Evolutionary conservation across 2,329 filamentous ascomycete species (phyloP).

Genomic region (Penicillium sp.): DNA sequence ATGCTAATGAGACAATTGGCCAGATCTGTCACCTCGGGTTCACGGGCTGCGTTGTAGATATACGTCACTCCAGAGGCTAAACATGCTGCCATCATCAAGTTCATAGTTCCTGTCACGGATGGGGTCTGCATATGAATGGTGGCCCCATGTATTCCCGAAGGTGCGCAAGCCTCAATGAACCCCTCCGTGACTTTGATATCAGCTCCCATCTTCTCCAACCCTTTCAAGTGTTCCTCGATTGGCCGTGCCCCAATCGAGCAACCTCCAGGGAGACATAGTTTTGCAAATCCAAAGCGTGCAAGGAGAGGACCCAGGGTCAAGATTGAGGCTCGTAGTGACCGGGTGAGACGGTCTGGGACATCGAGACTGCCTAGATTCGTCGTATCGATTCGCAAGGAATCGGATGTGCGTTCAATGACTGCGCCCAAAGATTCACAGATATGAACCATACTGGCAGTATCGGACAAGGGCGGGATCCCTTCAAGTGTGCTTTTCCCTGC

Average conservation of each 20-base stretch:
- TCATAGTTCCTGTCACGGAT: background rate
- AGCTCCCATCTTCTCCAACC: background rate
- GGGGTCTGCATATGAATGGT: background rate
- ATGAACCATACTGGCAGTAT: background rate
- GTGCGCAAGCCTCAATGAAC: background rate
- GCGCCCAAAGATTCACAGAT: background rate
- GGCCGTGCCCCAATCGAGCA: background rate
- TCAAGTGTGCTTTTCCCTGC: background rate
- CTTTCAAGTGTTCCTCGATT: background rate
- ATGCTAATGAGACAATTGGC: background rate
- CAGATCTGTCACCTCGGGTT: background rate
- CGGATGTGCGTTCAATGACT: background rate
- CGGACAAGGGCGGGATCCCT: background rate
- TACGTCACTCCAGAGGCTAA: background rate
- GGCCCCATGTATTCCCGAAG: background rate
- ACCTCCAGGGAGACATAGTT: background rate
- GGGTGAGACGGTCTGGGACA: background rate
- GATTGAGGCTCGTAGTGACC: background rate
- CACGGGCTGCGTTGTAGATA: background rate
- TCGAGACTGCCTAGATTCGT: background rate
- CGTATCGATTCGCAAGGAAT: background rate
- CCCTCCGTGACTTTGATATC: background rate
- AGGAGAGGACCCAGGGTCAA: background rate
- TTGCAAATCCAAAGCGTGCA: background rate
- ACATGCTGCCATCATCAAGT: background rate